A percentile compares a stretch with the other conserved stretches of the same genome.
phyloP scores from a whole-genome alignment of 2,329 filamentous ascomycete species.

The Aureobasidium subglaciale region DNA sequence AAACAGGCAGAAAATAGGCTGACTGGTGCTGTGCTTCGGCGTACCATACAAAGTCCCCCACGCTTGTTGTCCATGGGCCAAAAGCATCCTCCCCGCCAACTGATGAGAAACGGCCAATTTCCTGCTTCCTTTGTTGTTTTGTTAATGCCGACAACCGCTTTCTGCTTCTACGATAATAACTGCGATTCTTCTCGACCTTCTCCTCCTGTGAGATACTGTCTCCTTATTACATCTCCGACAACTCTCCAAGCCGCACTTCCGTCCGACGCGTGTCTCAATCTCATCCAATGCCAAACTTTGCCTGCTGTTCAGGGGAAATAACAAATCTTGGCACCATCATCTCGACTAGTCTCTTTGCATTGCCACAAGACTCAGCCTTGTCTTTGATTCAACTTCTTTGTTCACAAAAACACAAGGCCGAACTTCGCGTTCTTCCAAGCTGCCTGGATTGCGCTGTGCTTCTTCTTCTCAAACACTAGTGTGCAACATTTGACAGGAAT shows the following conservation, averaged over 20 bases:
- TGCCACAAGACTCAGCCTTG: constrained; percentile 9
- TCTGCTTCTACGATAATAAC: background rate
- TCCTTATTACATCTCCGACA: background rate
- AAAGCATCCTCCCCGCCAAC: constrained; percentile 11
- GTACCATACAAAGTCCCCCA: constrained; percentile 2
- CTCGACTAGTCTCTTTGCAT: background rate
- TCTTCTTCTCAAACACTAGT: constrained; percentile 12
- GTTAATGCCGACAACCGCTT: background rate
- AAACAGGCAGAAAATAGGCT: background rate
- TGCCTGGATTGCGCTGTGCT: background rate
- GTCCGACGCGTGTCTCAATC: constrained; percentile 7
- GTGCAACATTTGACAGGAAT: background rate
- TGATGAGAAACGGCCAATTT: constrained; percentile 3
- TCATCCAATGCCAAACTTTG: constrained; percentile 1
- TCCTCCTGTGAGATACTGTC: background rate
- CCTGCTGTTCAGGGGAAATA: background rate
- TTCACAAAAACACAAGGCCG: background rate
- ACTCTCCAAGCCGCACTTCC: background rate
- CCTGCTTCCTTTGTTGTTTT: constrained; percentile 11
- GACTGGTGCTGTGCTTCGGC: background rate
- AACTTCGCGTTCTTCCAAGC: background rate
- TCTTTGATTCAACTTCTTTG: background rate
- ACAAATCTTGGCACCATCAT: background rate
- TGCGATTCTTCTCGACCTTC: background rate
- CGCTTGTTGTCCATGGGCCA: background rate